These are phyloP conservation scores for Corymbia calophylla DNA, from an alignment of 441 rosid species.

Conservation along the genomic window DNA sequence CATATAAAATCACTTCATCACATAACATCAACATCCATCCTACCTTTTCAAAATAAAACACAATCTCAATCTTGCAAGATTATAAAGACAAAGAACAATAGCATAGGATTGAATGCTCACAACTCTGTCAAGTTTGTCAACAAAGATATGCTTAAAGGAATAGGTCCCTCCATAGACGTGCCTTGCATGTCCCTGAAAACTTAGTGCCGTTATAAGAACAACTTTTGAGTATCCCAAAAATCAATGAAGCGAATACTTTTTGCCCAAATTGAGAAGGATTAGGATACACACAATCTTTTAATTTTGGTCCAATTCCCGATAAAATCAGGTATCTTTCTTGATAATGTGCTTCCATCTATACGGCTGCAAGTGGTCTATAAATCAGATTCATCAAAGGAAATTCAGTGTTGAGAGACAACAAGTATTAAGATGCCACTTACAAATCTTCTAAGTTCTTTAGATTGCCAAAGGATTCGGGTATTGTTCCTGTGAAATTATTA, in stretches of 20 bases:
- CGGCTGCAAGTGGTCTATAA: not conserved
- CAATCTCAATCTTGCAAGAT: too few species aligned
- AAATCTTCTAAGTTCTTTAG: conserved; percentile 58
- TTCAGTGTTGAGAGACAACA: too few species aligned
- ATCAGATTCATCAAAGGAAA: not conserved
- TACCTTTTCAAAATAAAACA: not conserved
- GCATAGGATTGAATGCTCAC: conserved; percentile 26
- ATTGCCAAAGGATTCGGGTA: conserved; percentile 59
- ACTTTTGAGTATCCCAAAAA: not conserved
- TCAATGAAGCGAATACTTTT: not conserved
- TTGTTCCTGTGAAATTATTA: conserved; percentile 59
- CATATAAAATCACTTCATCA: not conserved
- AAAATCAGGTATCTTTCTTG: not conserved
- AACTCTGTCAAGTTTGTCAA: conserved; percentile 33
- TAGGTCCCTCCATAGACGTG: conserved; percentile 76
- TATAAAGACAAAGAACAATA: not conserved
- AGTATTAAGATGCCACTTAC: conserved; percentile 33
- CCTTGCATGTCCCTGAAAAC: conserved; percentile 64
- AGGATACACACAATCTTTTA: not conserved
- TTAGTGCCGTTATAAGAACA: not conserved
- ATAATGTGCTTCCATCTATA: not conserved
- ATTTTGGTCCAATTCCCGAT: not conserved
- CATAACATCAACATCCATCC: not conserved
- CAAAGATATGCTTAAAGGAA: conserved; percentile 53
- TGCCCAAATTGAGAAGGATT: not conserved